Evolutionary conservation across 441 rosid genomes (phyloP), one percentile per base, ranked within the genome.

Genomic region (Gossypium schwendimanii): DNA sequence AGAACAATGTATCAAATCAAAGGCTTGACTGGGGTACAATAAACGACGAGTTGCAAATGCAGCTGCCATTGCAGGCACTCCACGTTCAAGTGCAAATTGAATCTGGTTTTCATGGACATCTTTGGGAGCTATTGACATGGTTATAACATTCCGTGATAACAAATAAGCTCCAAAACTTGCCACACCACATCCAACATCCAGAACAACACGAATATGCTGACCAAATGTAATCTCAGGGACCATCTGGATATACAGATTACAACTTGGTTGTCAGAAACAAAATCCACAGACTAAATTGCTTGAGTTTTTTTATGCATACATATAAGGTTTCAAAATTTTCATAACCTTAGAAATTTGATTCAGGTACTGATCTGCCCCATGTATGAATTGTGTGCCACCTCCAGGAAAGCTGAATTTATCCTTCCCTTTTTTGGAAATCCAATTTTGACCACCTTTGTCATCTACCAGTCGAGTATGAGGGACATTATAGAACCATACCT

Each of bases 81-180:
- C 98, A 66, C 97, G 94, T 79, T 96, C 99, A 54, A 96, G 93
- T 76, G 99, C 99, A 86, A 96, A 96, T 75, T 96, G 99, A 69
- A 96, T 96, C 81, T 96, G 99, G 72, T 96, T 96, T 80, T 96
- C 97, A 31, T 96, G 98, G 74, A 96, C 97, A 83, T 96, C 99
- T 81, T 96, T 96, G 21, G 97, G 99, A 80, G 99, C 99, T 53
- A 96, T 20, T 31, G 99, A 93, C 97, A 91, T 71, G 33, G 97
- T 89, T 78, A 87, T 9, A 20, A 89, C 98, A 84, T 91, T 80
- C 59, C 89, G 82, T 15, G 91, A 84, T 33, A 96, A 75, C 78
- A 93, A 83, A 80, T 93, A 96, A 52, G 99, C 99, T 77, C 98
- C 97, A 81, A 96, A 96, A 88, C 99, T 96, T 62, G 98, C 97